Evolutionary conservation across 495 filamentous ascomycete species (phyloP), one percentile per base, ranked within the genome.

Genomic region (Penicillium taxi): DNA sequence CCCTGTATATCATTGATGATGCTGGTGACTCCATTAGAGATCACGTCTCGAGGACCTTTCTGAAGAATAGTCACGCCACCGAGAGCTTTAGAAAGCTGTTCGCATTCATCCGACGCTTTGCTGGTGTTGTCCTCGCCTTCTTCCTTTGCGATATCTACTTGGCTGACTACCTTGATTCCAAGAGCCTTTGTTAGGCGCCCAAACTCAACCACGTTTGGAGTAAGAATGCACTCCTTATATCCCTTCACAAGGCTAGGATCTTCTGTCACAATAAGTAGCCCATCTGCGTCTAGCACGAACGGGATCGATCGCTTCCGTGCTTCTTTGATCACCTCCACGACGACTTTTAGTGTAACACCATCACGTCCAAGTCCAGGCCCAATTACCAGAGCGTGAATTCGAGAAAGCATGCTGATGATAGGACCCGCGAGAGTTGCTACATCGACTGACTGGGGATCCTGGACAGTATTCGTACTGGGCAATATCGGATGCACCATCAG

Each of bases 401-500:
- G 79, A 24, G 78, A 68, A 2, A 98, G 74, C 79, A 98, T 83
- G 34, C 62, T 70, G 49, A 90, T 75, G 44, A 96, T 84, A 26
- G 74, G 67, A n/a, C 61, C 51, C 11, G 86, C 80, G 36, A 96
- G 67, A 18, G 72, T 60, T 38, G 72, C 64, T 9, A 70, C 68
- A 49, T 76, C 69, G 20, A 56, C 56, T 9, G 61, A 57, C 12
- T 60, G 46, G 30, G 61, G 52, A 23, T 67, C 57, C 28, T 60
- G 48, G 50, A 71, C 54, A 56, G 74, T 50, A 41, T 58, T 45
- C 37, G 42, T 50, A 61, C 88, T 86, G 21, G 89, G 87, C 73
- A 98, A 88, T 32, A 94, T 72, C 2, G 91, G 93, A 56, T 96
- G 93, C 9, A 98, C 93, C 93, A 98, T 96, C 9, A 98, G 67